Base-by-base conservation (phyloP, 306 rosid genomes). In the Acacia melanoxylon region DNA sequence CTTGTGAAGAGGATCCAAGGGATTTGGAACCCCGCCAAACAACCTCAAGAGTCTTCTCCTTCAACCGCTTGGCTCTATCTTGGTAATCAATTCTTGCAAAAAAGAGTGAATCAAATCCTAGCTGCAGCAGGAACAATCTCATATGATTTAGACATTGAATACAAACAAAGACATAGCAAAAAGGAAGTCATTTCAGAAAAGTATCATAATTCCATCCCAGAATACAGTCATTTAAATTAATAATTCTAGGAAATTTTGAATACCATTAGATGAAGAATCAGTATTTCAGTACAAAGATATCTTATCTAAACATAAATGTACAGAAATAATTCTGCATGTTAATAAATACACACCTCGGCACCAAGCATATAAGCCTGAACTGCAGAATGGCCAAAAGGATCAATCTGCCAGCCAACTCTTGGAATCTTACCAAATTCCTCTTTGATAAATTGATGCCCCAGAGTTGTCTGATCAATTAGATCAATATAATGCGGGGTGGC, bases 41-140 rank as follows among this genome's bases (percentile, higher is more conserved):
- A 81, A 93, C 81, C 86, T 93, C 97, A 27, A 91, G 92, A 69
- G 91, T 88, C 90, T 78, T 93, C 68, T 93, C 91, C 83, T 77
- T 87, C 74, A 93, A 85, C 35, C 95, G 87, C 77, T 86, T 90
- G 33, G 94, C 95, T 86, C 97, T 86, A 79, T 91, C 97, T 90
- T 93, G 97, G 89, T 90, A 93, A 90, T 93, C 97, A 72, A 93
- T 93, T 80, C 97, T 90, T 66, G 97, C 95, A 77, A 93, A 93
- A n/a, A 86, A 91, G 51, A 91, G 91, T 16, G 97, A 93, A 87
- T 93, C 92, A 73, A 93, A 93, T 79, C 95, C 97, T 75, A 93
- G 84, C 95, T 93, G 95, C 92, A 88, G 83, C 17, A 78, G 72
- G 83, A 24, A 84, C 58, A 79, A 29, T 54, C 74, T 83, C 35